These are phyloP conservation scores for Oryza rufipogon DNA, from an alignment of 176 grass and related monocot species.

Conservation along the genomic window DNA sequence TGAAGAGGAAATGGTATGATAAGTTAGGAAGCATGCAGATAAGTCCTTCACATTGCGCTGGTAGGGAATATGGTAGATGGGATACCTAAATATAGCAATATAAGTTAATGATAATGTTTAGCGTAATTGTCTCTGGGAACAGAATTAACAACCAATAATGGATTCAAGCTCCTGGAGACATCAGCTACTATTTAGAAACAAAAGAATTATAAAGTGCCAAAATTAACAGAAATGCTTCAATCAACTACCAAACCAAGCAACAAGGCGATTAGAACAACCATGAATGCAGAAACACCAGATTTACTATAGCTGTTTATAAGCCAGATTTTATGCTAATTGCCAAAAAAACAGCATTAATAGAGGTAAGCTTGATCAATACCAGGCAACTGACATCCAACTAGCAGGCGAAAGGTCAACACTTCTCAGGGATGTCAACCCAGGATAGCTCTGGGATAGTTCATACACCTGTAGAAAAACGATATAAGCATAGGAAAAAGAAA, in stretches of 20 bases:
- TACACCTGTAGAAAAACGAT: conserved; percentile 52
- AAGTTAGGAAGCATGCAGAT: conserved; percentile 88
- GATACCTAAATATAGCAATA: conserved; percentile 74
- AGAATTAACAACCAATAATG: conserved; percentile 13
- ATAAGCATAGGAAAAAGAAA: conserved; percentile 7
- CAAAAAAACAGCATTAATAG: conserved; percentile 7
- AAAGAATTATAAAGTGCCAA: background rate
- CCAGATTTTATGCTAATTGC: background rate
- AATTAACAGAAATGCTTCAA: conserved; percentile 17
- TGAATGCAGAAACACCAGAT: conserved; percentile 15
- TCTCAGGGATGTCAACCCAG: conserved; percentile 67
- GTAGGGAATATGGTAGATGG: conserved; percentile 92
- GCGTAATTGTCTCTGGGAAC: background rate
- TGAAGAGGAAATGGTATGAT: conserved; percentile 70
- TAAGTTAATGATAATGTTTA: conserved; percentile 16
- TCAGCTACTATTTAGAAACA: conserved; percentile 1
- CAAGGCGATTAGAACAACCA: background rate
- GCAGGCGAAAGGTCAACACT: conserved; percentile 74
- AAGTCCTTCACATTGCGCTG: conserved; percentile 67
- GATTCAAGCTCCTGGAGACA: conserved; percentile 22
- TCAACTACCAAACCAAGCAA: conserved; percentile 18
- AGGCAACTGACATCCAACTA: conserved; percentile 97
- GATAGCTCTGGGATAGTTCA: conserved; percentile 69
- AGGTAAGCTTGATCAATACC: conserved; percentile 58
- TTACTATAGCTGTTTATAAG: background rate